These are phyloP conservation scores for Stephanodiscus minutulus DNA, from an alignment of 108 stramenopile genomes.

Conservation along the genomic window DNA sequence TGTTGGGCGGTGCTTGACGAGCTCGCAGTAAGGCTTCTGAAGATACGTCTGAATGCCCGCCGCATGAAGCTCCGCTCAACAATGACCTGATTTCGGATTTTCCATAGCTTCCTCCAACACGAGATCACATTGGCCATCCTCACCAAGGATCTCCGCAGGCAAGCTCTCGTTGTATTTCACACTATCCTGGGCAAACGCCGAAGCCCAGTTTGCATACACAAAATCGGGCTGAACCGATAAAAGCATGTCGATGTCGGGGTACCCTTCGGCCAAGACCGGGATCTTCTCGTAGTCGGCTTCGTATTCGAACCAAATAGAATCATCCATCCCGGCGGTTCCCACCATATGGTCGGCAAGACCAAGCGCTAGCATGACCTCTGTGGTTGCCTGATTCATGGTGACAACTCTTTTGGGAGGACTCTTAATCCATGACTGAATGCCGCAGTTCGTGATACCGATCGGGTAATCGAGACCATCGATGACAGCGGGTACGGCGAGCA, in stretches of 20 bases:
- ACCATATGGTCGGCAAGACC: conserved; percentile 25
- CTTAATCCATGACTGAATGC: conserved; percentile 9
- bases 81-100: conserved; percentile 15
- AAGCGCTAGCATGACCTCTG: conserved; percentile 32
- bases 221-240: conserved; percentile 22
- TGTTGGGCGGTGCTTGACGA: conserved; percentile 11
- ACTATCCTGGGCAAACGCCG: conserved; percentile 7
- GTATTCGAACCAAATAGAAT: conserved; percentile 22
- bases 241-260: conserved; percentile 25
- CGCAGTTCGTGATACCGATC: conserved; percentile 23
- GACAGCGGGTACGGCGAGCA: too few relatives aligned
- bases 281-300: conserved; percentile 25
- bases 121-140: too few relatives aligned
- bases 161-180: too few relatives aligned
- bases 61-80: conserved; percentile 21
- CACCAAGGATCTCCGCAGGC: too few relatives aligned
- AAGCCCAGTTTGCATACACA: conserved; percentile 18
- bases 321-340: conserved; percentile 25
- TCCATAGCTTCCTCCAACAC: too few relatives aligned
- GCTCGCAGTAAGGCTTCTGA: conserved; percentile 23
- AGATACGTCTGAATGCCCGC: conserved; percentile 33
- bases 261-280: conserved; percentile 9
- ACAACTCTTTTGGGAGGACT: conserved; percentile 25
- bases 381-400: conserved; percentile 24
- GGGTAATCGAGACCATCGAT: conserved; percentile 4